Conservation (phyloP, 2,329 filamentous ascomycete genomes). For the Cercospora sesami region DNA sequence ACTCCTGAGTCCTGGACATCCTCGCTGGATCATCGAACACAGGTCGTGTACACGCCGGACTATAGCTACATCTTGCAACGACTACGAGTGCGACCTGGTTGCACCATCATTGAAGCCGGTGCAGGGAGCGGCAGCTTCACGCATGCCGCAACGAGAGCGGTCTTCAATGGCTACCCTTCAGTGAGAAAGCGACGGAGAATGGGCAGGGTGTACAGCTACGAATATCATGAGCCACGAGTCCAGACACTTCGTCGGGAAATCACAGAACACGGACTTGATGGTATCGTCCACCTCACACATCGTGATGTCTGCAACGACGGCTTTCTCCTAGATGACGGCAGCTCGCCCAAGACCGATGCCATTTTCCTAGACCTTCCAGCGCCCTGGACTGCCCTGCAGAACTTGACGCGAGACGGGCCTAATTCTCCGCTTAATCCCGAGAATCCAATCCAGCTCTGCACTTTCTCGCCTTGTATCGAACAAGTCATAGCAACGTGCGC, state of each 20-base stretch:
- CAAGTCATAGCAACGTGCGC: conserved; percentile 87
- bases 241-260: conserved; percentile 70
- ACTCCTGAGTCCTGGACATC: conserved; percentile 82
- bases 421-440: conserved; percentile 65
- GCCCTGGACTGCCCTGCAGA: conserved; percentile 75
- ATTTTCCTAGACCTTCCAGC: conserved; percentile 80
- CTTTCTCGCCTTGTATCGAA: conserved; percentile 95
- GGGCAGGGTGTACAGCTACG: conserved; percentile 78
- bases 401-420: conserved; percentile 60
- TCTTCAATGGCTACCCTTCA: conserved; percentile 69
- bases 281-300: conserved; percentile 70
- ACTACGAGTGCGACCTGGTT: conserved; percentile 71
- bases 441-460: conserved; percentile 78
- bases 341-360: conserved; percentile 62
- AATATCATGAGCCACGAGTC: conserved; percentile 74
- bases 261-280: conserved; percentile 63
- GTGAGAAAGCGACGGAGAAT: conserved; percentile 37
- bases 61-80: conserved; percentile 82
- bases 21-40: conserved; percentile 76
- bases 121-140: conserved; percentile 83
- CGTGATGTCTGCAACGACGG: conserved; percentile 77
- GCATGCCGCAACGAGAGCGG: conserved; percentile 72
- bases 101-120: conserved; percentile 74
- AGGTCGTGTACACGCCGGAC: conserved; percentile 84
- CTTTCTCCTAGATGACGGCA: conserved; percentile 56